Evolutionary conservation across 768 basidiomycete genomes (phyloP).

Genomic region (Termitomyces sp.): DNA sequence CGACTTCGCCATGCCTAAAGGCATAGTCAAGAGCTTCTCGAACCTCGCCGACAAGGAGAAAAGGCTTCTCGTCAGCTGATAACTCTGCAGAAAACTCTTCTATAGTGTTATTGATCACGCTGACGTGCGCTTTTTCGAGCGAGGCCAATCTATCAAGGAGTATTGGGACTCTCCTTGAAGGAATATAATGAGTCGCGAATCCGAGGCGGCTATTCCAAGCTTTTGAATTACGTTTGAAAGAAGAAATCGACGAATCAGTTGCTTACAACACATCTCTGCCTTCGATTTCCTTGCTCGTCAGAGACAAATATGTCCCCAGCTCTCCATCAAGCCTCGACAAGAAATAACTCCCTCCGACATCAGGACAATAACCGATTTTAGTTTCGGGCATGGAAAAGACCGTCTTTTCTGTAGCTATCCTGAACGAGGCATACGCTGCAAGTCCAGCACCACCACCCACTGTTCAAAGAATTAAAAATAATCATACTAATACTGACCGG

Average conservation of each 20-base stretch:
- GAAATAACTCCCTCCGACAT: slow-evolving; percentile 91
- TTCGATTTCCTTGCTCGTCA: slow-evolving; percentile 67
- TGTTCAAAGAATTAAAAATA: slow-evolving; percentile 22
- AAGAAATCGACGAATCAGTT: not conserved
- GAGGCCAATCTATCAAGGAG: slow-evolving; percentile 65
- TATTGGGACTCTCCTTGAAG: slow-evolving; percentile 66
- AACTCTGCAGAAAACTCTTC: slow-evolving; percentile 71
- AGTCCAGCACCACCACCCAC: slow-evolving; percentile 98
- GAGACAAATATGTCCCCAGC: slow-evolving; percentile 88
- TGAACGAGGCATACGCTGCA: slow-evolving; percentile 75
- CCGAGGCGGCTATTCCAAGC: slow-evolving; percentile 67
- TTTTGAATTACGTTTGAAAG: not conserved
- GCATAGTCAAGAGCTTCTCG: slow-evolving; percentile 78
- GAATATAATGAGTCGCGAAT: slow-evolving; percentile 90
- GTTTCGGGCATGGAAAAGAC: slow-evolving; percentile 96
- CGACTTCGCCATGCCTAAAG: slow-evolving; percentile 69
- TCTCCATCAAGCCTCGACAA: slow-evolving; percentile 87
- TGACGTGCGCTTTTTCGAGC: slow-evolving; percentile 39
- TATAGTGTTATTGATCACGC: slow-evolving; percentile 49
- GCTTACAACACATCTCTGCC: slow-evolving; percentile 88
- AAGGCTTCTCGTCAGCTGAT: slow-evolving; percentile 46
- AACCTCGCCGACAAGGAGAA: slow-evolving; percentile 51
- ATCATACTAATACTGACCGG: slow-evolving; percentile 5
- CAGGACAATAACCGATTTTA: slow-evolving; percentile 85
- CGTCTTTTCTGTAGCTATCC: slow-evolving; percentile 92